These are phyloP conservation scores for Fusarium sp. DNA, from an alignment of 2,329 filamentous ascomycete genomes.

Conservation along the genomic window DNA sequence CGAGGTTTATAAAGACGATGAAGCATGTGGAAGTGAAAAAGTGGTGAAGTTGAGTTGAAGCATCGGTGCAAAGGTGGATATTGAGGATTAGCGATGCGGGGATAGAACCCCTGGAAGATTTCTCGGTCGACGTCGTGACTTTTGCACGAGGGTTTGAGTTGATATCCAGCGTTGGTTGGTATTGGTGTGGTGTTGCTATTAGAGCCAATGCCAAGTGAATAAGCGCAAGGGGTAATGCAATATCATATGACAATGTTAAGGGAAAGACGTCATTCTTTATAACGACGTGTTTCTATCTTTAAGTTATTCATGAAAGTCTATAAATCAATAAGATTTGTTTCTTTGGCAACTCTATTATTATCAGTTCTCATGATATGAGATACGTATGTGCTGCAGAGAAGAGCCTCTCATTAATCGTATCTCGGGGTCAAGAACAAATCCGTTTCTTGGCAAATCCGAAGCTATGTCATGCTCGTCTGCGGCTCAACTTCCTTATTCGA, in stretches of 20 bases:
- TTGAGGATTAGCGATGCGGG: slow-evolving; percentile 26
- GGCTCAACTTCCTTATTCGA: slow-evolving; percentile 31
- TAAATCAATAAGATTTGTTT: neutral
- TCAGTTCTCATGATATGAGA: neutral
- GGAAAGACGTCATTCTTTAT: neutral
- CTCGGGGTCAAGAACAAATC: neutral
- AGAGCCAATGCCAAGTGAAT: neutral
- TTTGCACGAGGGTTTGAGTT: neutral
- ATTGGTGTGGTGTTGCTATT: neutral
- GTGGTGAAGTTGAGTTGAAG: slow-evolving; percentile 1
- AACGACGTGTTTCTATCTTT: neutral
- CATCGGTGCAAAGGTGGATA: slow-evolving; percentile 16
- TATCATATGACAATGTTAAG: neutral
- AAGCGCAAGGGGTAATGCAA: slow-evolving; percentile 13
- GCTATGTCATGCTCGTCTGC: neutral
- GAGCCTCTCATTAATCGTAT: neutral
- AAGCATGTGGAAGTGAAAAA: slow-evolving; percentile 24
- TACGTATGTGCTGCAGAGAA: neutral
- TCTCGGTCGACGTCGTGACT: slow-evolving; percentile 31
- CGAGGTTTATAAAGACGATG: slow-evolving; percentile 19
- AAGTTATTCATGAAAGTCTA: neutral
- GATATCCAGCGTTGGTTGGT: neutral
- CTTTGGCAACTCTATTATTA: neutral
- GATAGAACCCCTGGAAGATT: slow-evolving; percentile 4
- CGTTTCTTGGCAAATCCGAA: slow-evolving; percentile 18